Evolutionary conservation across 805 yeast species (phyloP).

Genomic region (Diddensiella santjacobensis): DNA sequence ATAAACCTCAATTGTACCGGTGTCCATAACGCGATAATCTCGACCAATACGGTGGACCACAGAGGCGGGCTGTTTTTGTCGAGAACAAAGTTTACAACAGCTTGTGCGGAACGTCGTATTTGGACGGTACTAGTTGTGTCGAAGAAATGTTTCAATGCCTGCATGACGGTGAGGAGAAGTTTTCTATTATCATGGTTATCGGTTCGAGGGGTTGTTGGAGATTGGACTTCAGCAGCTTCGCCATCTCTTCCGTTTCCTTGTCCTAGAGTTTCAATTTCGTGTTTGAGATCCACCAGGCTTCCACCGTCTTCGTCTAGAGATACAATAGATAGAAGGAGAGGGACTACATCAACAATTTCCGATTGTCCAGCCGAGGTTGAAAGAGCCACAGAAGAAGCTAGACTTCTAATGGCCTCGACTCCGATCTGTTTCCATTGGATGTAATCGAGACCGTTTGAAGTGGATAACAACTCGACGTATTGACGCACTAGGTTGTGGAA

Average conservation of each 20-base stretch:
- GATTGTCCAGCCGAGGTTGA: conserved; percentile 29
- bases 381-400: conserved; percentile 35
- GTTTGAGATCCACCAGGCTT: conserved; percentile 4
- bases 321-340: conserved; percentile 25
- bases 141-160: conserved; percentile 57
- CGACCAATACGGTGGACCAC: conserved; percentile 60
- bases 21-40: conserved; percentile 66
- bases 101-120: conserved; percentile 51
- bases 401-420: conserved; percentile 42
- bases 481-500: conserved; percentile 38
- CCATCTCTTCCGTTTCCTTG: conserved; percentile 1
- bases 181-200: conserved; percentile 1
- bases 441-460: conserved; percentile 34
- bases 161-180: conserved; percentile 18
- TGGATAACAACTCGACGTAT: conserved; percentile 25
- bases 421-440: conserved; percentile 31
- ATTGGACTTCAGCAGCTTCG: background rate
- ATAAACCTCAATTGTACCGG: conserved; percentile 76
- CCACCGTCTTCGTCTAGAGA: conserved; percentile 14
- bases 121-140: conserved; percentile 60
- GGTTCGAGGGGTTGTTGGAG: background rate
- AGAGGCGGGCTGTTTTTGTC: conserved; percentile 23
- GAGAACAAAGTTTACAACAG: conserved; percentile 47
- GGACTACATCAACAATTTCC: conserved; percentile 26
- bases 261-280: conserved; percentile 7